A percentile compares a stretch with the other conserved stretches of the same genome.
These are phyloP conservation scores for Pseudogymnoascus sp. DNA, from an alignment of 2,329 filamentous ascomycete genomes.

Conservation along the genomic window DNA sequence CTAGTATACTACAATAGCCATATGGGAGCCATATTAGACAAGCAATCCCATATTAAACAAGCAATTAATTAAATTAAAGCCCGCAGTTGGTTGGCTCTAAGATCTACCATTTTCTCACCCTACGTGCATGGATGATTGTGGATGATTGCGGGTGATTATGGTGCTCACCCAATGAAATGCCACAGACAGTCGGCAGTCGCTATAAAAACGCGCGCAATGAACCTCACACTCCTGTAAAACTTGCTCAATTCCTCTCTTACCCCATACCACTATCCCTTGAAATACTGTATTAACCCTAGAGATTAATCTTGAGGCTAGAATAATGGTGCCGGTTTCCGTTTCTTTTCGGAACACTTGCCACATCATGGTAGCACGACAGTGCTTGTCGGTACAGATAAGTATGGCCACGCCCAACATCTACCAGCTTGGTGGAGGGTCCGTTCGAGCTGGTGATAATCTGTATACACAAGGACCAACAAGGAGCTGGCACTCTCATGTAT, in stretches of 20 bases:
- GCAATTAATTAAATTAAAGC: background rate
- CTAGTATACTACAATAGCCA: background rate
- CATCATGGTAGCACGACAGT: background rate
- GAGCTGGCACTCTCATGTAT: slow-evolving; percentile 3
- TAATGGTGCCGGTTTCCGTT: background rate
- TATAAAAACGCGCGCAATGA: background rate
- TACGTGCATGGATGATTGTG: background rate
- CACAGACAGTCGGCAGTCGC: background rate
- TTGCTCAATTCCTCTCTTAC: background rate
- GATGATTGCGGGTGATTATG: background rate
- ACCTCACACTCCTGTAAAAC: background rate
- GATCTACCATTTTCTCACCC: background rate
- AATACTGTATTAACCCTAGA: too few relatives aligned
- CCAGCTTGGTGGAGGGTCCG: background rate
- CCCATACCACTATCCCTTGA: background rate
- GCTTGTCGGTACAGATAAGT: background rate
- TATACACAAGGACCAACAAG: background rate
- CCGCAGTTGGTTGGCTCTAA: background rate
- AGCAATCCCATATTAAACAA: background rate
- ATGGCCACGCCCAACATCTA: background rate
- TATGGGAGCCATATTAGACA: background rate
- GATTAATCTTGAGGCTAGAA: background rate
- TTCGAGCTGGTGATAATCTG: background rate
- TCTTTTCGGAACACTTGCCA: background rate
- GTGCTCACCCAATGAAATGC: background rate